Base-by-base conservation (phyloP, 2,329 filamentous ascomycete genomes). In the Talaromyces sp. region DNA sequence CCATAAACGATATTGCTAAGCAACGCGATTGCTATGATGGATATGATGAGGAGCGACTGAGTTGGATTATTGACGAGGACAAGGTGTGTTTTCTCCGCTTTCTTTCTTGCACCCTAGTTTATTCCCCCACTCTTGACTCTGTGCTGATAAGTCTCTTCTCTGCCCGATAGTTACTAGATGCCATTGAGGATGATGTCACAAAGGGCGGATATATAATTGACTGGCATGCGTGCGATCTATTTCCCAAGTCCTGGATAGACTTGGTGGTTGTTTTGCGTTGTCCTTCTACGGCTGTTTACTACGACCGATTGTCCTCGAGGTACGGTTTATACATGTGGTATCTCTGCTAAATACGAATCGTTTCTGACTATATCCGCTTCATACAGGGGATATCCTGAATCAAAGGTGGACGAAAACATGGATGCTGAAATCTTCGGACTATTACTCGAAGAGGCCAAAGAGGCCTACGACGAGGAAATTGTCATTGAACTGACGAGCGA, bases 391-490 rank as follows among this genome's bases (percentile, higher is more conserved):
- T 97, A 97, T 77, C 84, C 87, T 67, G 91, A 95, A 74, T 84
- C 86, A 68, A 99, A 99, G 78, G 82, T 99, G 50, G 91, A 98
- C 77, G 95, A 98, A 78, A 99, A 99, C 75, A 82, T 99, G 66
- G 95, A 99, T 78, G 90, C 92, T 35, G 95, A 99, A 81, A 98
- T 99, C 74, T 98, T 99, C 89, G 90, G 97, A 74, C 92, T 98
- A 31, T 81, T 99, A 64, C 82, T 96, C 22, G 90, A 97, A 70
- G 95, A 99, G 81, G 95, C 95, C 37, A 84, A 88, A 66, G 93
- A 97, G 68, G 87, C 90, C 11, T 99, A 94, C 73, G 90, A 92
- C 62, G 87, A 90, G 77, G 88, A 95, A 74, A 91, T 96, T 70
- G 90, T 99, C 43, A 90, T 98, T 31, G 93, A 97, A 78, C 80